Conservation (phyloP, 345 rosid species). For the Rhodamnia argentea region DNA sequence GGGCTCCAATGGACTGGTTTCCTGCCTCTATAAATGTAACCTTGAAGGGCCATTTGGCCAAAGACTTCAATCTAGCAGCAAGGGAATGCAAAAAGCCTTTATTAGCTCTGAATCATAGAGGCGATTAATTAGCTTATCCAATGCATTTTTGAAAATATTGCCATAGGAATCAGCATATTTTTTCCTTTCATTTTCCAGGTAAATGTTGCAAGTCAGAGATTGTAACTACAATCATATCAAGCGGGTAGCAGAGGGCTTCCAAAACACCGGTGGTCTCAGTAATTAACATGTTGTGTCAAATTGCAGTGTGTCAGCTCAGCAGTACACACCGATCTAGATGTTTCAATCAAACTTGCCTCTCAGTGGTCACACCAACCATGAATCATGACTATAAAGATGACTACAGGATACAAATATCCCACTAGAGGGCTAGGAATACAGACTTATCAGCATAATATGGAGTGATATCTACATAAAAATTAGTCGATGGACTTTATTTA, state of each 20-base stretch:
- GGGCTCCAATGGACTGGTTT: slow-evolving; percentile 99
- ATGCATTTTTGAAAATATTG: neutral
- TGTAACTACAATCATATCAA: neutral
- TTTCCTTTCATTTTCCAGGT: neutral
- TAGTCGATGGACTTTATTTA: neutral
- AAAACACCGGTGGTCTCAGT: neutral
- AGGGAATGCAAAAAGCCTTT: slow-evolving; percentile 3
- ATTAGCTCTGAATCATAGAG: neutral
- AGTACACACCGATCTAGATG: neutral
- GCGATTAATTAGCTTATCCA: neutral
- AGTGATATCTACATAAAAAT: neutral
- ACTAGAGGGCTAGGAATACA: neutral
- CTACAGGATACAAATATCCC: neutral
- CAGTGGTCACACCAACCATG: neutral
- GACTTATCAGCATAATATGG: neutral
- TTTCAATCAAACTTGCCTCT: neutral
- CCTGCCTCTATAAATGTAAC: slow-evolving; percentile 84
- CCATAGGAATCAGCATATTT: neutral
- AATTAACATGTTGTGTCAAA: neutral
- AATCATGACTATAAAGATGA: neutral
- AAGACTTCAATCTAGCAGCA: slow-evolving; percentile 80
- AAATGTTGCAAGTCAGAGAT: neutral
- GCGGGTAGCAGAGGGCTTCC: neutral
- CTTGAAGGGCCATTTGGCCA: slow-evolving; percentile 82
- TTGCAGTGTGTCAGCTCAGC: neutral